A percentile compares a stretch with the other conserved stretches of the same genome.
phyloP scores from a whole-genome alignment of 192 early-diverging fungal genomes.

The Diversispora eburnea region DNA sequence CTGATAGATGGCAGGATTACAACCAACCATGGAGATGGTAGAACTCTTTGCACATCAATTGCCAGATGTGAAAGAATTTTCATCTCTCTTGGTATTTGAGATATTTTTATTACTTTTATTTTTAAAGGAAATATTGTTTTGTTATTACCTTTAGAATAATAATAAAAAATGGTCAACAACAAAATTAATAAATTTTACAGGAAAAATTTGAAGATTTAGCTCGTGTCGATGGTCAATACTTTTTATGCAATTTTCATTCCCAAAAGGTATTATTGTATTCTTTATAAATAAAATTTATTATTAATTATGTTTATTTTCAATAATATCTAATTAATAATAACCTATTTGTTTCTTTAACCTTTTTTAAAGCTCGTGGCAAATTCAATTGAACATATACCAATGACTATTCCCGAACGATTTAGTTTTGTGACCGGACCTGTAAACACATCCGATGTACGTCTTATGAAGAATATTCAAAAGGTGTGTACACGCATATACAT shows the following conservation, averaged over 20 bases:
- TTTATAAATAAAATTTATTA: background rate
- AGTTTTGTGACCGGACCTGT: constrained; percentile 65
- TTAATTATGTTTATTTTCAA: background rate
- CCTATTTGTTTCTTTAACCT: background rate
- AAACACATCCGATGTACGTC: constrained; percentile 38
- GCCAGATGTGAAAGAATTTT: constrained; percentile 53
- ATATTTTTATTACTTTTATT: constrained; percentile 2
- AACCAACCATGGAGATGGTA: constrained; percentile 69
- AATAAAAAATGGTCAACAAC: background rate
- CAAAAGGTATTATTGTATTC: constrained; percentile 45
- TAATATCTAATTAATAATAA: background rate
- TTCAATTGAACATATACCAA: constrained; percentile 54
- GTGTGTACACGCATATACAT: background rate
- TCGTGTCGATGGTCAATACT: constrained; percentile 64
- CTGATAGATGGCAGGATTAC: constrained; percentile 61
- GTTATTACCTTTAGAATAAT: background rate
- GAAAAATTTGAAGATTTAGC: constrained; percentile 71
- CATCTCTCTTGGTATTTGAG: constrained; percentile 53
- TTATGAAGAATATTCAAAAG: background rate
- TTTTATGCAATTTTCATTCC: constrained; percentile 68
- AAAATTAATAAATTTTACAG: constrained; percentile 21
- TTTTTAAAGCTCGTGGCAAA: constrained; percentile 52
- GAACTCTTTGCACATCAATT: constrained; percentile 72
- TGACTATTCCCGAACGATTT: constrained; percentile 68
- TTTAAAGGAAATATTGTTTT: background rate